Base-by-base conservation (phyloP, 1,139 yeast species). In the Entelexis paramagnoliae region DNA sequence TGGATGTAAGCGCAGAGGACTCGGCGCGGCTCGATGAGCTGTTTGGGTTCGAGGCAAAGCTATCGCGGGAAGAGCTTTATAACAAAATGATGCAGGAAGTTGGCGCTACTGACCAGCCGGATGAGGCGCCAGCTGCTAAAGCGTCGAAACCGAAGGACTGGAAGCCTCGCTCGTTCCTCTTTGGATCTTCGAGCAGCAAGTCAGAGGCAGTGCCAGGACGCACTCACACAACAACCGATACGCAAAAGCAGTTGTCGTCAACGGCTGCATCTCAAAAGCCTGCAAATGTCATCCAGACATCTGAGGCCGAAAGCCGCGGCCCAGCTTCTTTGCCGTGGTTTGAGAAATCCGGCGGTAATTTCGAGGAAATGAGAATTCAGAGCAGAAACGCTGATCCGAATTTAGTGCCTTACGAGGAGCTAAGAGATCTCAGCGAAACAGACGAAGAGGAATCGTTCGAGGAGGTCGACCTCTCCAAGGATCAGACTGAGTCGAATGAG, bases 41-140 rank as follows among this genome's bases (percentile, higher is more conserved):
- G 29, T 53, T 56, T 30, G 62, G 62, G 9, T 63, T 57, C 49
- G 68, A 64, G 47, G 57, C 60, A 1, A 56, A 52, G 29, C 49
- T 64, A 3, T 60, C 61, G 42, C 59, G 68, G 17, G 56, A 61
- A 30, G 48, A 56, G 43, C 49, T 65, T 10, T 64, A 63, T 47
- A 58, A 58, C 28, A 48, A 55, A 41, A 53, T 55, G 32, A 54
- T 55, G 19, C 51, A 56, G 14, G 51, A 54, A 19, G 42, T 49
- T 7, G 42, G 34, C n/a, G 39, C 17, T 9, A 51, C 45, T 9
- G 55, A 46, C 2, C 26, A 29, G 16, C 34, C 44, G 3, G 45
- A 46, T 3, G 47, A 39, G 4, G 33, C 14, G 2, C 6, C 51
- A n/a, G 33, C n/a, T 2, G 3, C 20, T 1, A 4, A 19, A 3